Evolutionary conservation across 2,329 filamentous ascomycete species (phyloP), one percentile per base, ranked within the genome.

Genomic region (Fusarium tricinctum): DNA sequence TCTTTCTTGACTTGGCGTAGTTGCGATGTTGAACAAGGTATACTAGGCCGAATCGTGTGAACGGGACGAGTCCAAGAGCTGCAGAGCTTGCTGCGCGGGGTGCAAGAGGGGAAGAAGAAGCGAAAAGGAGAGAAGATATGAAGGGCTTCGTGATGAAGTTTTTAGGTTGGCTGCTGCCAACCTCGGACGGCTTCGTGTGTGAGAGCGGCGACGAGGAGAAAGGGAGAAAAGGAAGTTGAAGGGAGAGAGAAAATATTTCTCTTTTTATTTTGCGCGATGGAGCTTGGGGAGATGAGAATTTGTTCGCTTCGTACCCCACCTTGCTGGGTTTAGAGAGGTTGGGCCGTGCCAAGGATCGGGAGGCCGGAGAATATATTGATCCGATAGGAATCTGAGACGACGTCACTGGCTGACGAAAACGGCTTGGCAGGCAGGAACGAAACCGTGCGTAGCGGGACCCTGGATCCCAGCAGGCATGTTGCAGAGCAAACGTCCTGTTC

Each of bases 41-140:
- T 59, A 81, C 81, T 79, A 82, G 83, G 80, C 84, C 82, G 78
- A 83, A 82, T 82, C 85, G 81, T 33, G 78, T 58, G n/a, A 80
- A 78, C 76, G 82, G 82, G 83, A 81, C 75, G 78, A 79, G 78
- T 79, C 81, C 76, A 77, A 79, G 74, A 84, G 87, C 83, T 71
- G 88, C 88, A 91, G 89, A 84, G 82, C 89, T 87, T 84, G 88
- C 89, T 90, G 89, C 89, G 82, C 82, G 78, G 76, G 81, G 81
- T 77, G 86, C 81, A 77, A 78, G 80, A 71, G 79, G 74, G 59
- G 64, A 58, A 66, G 79, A 70, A 86, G 86, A 88, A 89, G 82
- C 75, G 84, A 88, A 88, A 74, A 81, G 75, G 71, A 74, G 48
- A 48, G 69, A 69, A 71, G 69, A 70, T 71, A 77, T 74, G 62